Evolutionary conservation across 495 filamentous ascomycete genomes (phyloP), one percentile per base, ranked within the genome.

Genomic region (Peziza echinospora): DNA sequence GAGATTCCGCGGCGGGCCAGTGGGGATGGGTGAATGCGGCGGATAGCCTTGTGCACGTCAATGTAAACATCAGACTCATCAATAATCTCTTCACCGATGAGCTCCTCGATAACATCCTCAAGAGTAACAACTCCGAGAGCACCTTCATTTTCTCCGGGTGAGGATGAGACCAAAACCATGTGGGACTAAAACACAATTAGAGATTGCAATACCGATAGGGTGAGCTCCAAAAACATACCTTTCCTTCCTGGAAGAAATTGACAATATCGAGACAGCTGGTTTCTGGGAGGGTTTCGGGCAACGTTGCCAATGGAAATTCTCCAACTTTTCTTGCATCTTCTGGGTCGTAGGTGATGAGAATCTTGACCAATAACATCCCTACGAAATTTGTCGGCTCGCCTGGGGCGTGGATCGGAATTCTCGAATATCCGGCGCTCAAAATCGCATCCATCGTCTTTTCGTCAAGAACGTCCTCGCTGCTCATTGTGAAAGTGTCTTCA

Each of bases 191-290:
- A 37, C 13, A 17, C 6, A 37, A 11, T 5, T n/a, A n/a, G n/a
- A n/a, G n/a, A n/a, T n/a, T n/a, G n/a, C n/a, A n/a, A n/a, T n/a
- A n/a, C n/a, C n/a, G n/a, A n/a, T n/a, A n/a, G n/a, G n/a, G n/a
- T n/a, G n/a, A n/a, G n/a, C n/a, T n/a, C n/a, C n/a, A n/a, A n/a
- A n/a, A n/a, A n/a, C 30, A 13, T 17, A 37, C 30, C 30, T 96
- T 96, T 45, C 89, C 89, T 64, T 97, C 87, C 60, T 97, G 89
- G 65, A 97, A 97, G 64, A 93, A 97, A 65, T 97, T 97, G 60
- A 97, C 79, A 52, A 96, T 97, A 59, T 97, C 89, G 37, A 97
- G 65, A 60, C 89, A 97, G 61, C 84, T 92, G 0, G 89, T 96
- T 53, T 93, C 83, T 0, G 91, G 82, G 7, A 82, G 73, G 2